Evolutionary conservation across 2,329 filamentous ascomycete species (phyloP), one percentile per base, ranked within the genome.

Genomic region (Colletotrichum camelliae): DNA sequence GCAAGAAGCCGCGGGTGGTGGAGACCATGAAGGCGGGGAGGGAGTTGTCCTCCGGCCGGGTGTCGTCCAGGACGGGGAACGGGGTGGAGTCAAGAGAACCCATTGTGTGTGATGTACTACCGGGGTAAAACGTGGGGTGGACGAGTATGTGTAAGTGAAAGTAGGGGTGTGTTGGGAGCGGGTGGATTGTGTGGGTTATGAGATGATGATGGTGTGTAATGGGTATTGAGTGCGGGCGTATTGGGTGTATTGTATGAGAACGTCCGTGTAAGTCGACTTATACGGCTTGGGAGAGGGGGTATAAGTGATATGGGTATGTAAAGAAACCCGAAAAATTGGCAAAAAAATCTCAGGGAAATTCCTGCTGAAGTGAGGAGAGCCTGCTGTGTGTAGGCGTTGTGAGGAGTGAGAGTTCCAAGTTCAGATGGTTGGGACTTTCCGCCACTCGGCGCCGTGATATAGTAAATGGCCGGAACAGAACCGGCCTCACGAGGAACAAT

Each of bases 1-100:
- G 94, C 39, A 96, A 88, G 83, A 96, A 96, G 67, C 94, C 94
- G 74, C 93, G 89, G 5, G 91, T 90, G 27, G 92, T 95, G 60
- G 94, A 95, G 52, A 96, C 94, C 91, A 95, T 95, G 87, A 96
- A 96, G 79, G 94, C 91, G 7, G 93, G 93, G 33, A 95, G 87
- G 58, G 91, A 89, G 71, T 82, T 89, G 83, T 94, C 92, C 75
- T 92, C 84, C 2, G 92, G 91, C 82, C 85, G 88, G 74, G 91
- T 89, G 85, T 94, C 93, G 72, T 88, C 85, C 58, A 95, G 88
- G 84, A 95, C 90, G 70, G 88, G 85, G 82, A 94, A 94, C 74
- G 83, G 81, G 48, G 79, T 74, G 77, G 81, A 79, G 57, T 80
- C 79, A 70, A 87, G 79, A 75, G 86, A 87, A 31, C 86, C 86